These are phyloP conservation scores for Claviceps maximensis DNA, from an alignment of 2,329 filamentous ascomycete species.

Conservation along the genomic window DNA sequence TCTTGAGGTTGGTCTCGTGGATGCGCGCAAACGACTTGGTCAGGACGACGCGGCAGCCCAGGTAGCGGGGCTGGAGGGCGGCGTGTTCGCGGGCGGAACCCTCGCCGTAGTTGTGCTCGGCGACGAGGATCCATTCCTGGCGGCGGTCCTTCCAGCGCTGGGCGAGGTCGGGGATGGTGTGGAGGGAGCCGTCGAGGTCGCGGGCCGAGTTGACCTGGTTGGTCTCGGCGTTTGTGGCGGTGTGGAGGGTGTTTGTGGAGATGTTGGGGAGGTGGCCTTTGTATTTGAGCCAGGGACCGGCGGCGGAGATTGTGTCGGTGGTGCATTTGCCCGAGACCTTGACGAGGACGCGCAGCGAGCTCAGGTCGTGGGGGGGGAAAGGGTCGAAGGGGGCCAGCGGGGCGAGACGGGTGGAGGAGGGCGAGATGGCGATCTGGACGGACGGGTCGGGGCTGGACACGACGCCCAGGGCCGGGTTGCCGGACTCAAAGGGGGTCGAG, in stretches of 20 bases:
- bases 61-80: constrained; percentile 79
- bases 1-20: constrained; percentile 93
- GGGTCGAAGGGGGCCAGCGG: constrained; percentile 79
- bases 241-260: constrained; percentile 91
- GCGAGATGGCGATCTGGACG: constrained; percentile 64
- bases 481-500: constrained; percentile 56
- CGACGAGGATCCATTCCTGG: constrained; percentile 82
- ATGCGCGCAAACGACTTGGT: constrained; percentile 83
- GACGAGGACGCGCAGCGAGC: constrained; percentile 73
- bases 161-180: constrained; percentile 78
- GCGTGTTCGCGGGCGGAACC: constrained; percentile 83
- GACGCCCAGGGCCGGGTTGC: constrained; percentile 61
- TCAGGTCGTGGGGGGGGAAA: constrained; percentile 66
- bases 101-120: constrained; percentile 95
- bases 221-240: constrained; percentile 82
- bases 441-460: constrained; percentile 58
- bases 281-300: constrained; percentile 97
- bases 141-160: constrained; percentile 65
- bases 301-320: constrained; percentile 95
- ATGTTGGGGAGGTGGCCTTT: constrained; percentile 99
- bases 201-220: constrained; percentile 87
- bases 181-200: constrained; percentile 61
- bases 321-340: constrained; percentile 98
- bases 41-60: constrained; percentile 72
- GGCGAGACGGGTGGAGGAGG: constrained; percentile 80